Percentiles rank a stretch among this genome's conserved stretches.
Evolutionary conservation across 768 basidiomycete species (phyloP).

Genomic region (Lyophyllum atratum): DNA sequence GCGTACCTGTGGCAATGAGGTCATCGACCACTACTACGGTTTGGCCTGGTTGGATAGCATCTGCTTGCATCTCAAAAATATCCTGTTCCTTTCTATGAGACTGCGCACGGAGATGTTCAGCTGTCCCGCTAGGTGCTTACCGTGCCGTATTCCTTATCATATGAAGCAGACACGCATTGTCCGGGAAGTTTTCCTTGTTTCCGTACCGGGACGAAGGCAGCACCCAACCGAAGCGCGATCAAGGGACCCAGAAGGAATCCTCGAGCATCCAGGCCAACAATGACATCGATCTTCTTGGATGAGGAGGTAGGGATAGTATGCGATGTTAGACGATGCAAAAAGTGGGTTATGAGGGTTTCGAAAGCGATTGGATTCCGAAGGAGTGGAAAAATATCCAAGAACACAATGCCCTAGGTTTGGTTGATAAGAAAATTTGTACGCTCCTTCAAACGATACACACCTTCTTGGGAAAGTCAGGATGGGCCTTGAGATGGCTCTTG

Average conservation of each 20-base stretch:
- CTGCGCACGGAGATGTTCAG: not conserved
- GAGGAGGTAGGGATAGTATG: slow-evolving; percentile 64
- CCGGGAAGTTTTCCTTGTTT: slow-evolving; percentile 97
- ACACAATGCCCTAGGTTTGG: slow-evolving; percentile 72
- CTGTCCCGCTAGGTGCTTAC: slow-evolving; percentile 44
- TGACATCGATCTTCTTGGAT: slow-evolving; percentile 78
- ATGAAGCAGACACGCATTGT: slow-evolving; percentile 67
- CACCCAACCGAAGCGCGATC: slow-evolving; percentile 86
- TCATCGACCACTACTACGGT: slow-evolving; percentile 91
- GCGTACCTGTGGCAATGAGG: slow-evolving; percentile 89
- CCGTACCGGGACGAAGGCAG: slow-evolving; percentile 94
- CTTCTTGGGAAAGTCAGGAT: slow-evolving; percentile 90
- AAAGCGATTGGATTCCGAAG: slow-evolving; percentile 84
- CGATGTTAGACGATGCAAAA: slow-evolving; percentile 83
- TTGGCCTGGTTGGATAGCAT: slow-evolving; percentile 80
- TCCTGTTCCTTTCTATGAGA: slow-evolving; percentile 54
- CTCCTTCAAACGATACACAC: slow-evolving; percentile 35
- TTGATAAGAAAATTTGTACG: not conserved
- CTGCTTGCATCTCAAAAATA: slow-evolving; percentile 93
- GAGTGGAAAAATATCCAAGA: slow-evolving; percentile 95
- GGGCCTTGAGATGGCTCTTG: slow-evolving; percentile 55
- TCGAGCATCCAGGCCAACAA: slow-evolving; percentile 94
- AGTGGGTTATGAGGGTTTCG: slow-evolving; percentile 88
- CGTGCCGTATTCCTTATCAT: slow-evolving; percentile 92
- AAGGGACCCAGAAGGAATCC: slow-evolving; percentile 95